A percentile compares a stretch with the other conserved stretches of the same genome.
These are phyloP conservation scores for Collariella sp. DNA, from an alignment of 495 filamentous ascomycete species.

Conservation along the genomic window DNA sequence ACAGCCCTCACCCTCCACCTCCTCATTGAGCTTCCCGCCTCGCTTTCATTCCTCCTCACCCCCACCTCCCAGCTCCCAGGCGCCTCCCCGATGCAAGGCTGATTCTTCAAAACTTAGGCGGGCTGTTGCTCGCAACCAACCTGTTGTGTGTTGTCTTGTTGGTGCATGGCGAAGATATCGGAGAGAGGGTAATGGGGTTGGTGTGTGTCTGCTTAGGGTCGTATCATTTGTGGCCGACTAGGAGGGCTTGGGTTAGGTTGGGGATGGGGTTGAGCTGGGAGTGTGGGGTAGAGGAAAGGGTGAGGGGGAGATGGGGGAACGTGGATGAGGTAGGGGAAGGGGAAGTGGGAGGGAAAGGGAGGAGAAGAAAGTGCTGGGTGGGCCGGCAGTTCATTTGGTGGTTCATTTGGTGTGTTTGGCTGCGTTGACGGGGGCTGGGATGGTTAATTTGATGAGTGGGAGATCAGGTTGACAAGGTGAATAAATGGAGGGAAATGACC, in stretches of 20 bases:
- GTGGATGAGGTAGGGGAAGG: background rate
- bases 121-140: conserved; percentile 30
- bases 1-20: conserved; percentile 20
- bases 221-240: conserved; percentile 36
- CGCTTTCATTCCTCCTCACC: conserved; percentile 16
- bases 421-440: conserved; percentile 9
- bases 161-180: background rate
- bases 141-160: conserved; percentile 21
- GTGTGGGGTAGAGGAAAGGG: background rate
- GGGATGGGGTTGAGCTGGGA: background rate
- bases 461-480: background rate
- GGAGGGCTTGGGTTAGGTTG: conserved; percentile 24
- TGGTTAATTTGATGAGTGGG: background rate
- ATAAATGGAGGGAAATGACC: background rate
- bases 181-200: conserved; percentile 10
- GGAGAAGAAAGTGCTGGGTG: conserved; percentile 17
- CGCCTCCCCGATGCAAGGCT: conserved; percentile 26
- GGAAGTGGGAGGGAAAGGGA: background rate
- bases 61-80: conserved; percentile 17
- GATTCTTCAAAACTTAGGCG: conserved; percentile 34
- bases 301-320: background rate
- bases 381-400: conserved; percentile 23
- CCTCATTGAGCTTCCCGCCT: conserved; percentile 17
- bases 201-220: conserved; percentile 26
- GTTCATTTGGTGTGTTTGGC: conserved; percentile 23